Evolutionary conservation across 257 asterid genomes (phyloP).

Genomic region (Solanum etuberosum): DNA sequence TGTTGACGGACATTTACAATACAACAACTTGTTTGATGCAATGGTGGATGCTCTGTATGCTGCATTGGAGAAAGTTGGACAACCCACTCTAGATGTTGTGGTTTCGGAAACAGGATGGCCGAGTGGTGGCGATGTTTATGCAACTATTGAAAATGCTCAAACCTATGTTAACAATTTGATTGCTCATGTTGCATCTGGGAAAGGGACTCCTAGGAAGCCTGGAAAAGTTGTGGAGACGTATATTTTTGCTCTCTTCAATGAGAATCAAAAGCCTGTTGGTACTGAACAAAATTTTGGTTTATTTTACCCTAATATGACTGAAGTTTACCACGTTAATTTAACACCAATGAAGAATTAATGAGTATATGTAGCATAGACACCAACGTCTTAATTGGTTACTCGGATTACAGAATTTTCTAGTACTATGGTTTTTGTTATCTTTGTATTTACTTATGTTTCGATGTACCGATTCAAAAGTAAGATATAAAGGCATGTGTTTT

Average conservation of each 20-base stretch:
- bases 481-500: background rate
- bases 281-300: conserved; percentile 27
- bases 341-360: background rate
- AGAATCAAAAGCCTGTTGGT: conserved; percentile 18
- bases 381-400: background rate
- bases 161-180: conserved; percentile 29
- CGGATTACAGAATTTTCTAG: background rate
- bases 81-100: conserved; percentile 3
- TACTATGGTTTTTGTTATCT: background rate
- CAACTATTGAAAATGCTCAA: conserved; percentile 20
- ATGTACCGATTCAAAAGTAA: background rate
- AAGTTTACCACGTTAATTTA: conserved; percentile 30
- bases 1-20: background rate
- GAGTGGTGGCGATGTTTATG: conserved; percentile 20
- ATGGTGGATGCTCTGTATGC: conserved; percentile 30
- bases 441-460: background rate
- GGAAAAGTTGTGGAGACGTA: conserved; percentile 19
- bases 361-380: background rate
- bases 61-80: conserved; percentile 35
- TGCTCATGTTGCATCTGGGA: conserved; percentile 9
- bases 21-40: conserved; percentile 35
- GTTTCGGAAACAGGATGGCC: conserved; percentile 68
- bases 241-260: conserved; percentile 35
- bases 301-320: conserved; percentile 15
- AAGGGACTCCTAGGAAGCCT: conserved; percentile 37